These are phyloP conservation scores for Poa pratensis DNA, from an alignment of 176 grass and related monocot genomes.

Conservation along the genomic window DNA sequence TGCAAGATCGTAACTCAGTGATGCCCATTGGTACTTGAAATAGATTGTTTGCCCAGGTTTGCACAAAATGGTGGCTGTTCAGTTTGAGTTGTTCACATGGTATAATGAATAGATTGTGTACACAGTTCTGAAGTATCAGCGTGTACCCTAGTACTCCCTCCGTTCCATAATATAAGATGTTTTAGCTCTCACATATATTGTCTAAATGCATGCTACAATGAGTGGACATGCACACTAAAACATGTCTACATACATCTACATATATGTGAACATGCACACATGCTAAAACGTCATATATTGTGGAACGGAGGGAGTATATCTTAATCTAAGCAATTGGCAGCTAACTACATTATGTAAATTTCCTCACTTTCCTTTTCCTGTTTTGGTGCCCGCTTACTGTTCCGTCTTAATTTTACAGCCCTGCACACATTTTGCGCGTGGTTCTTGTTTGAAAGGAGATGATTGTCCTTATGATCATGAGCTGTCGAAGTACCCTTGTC, in stretches of 20 bases:
- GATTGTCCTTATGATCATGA: slow-evolving; percentile 94
- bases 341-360: slow-evolving; percentile 10
- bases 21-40: slow-evolving; percentile 8
- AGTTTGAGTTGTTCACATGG: neutral
- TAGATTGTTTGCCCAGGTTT: slow-evolving; percentile 19
- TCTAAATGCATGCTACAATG: too few relatives aligned
- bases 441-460: slow-evolving; percentile 92
- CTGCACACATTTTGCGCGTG: slow-evolving; percentile 82
- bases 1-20: slow-evolving; percentile 20
- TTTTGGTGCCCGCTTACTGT: slow-evolving; percentile 5
- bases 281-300: too few relatives aligned
- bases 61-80: neutral
- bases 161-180: too few relatives aligned
- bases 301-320: neutral
- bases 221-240: too few relatives aligned
- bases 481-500: slow-evolving; percentile 87
- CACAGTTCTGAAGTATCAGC: slow-evolving; percentile 24
- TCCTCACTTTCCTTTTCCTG: neutral
- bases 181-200: too few relatives aligned
- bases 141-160: neutral
- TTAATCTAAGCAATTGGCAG: neutral
- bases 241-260: too few relatives aligned
- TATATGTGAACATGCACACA: too few relatives aligned
- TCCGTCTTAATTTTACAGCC: slow-evolving; percentile 59
- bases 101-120: slow-evolving; percentile 5